phyloP scores from a whole-genome alignment of 768 basidiomycete species.

The Clitopilus passeckerianus region DNA sequence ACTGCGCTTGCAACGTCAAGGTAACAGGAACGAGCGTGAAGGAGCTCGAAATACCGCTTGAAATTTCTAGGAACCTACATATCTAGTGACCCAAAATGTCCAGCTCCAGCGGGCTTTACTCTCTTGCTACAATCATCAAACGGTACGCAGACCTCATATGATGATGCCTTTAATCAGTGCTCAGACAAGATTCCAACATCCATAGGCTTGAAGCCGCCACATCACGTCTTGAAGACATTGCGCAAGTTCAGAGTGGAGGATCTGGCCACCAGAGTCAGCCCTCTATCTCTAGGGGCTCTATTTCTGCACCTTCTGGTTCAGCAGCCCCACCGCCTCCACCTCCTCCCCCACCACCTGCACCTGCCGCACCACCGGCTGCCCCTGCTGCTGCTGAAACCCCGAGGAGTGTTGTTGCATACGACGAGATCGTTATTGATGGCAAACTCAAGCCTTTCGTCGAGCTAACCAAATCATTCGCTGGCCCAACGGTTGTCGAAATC shows the following conservation, averaged over 20 bases:
- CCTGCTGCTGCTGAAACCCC: conserved; percentile 35
- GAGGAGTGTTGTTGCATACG: conserved; percentile 64
- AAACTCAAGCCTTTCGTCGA: conserved; percentile 72
- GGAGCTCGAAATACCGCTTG: neutral
- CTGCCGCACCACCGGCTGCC: conserved; percentile 31
- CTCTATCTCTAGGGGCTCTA: neutral
- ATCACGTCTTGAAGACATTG: conserved; percentile 89
- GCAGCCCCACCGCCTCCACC: conserved; percentile 4
- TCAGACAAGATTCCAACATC: conserved; percentile 2
- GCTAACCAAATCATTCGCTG: conserved; percentile 67
- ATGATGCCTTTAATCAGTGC: conserved; percentile 1
- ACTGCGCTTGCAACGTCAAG: neutral
- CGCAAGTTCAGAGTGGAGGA: conserved; percentile 34
- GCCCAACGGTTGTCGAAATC: conserved; percentile 68
- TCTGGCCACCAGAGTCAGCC: neutral
- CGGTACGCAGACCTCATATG: conserved; percentile 39
- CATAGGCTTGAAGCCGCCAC: conserved; percentile 87
- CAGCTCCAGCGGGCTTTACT: conserved; percentile 49
- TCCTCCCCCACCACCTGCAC: conserved; percentile 22
- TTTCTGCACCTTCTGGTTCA: neutral
- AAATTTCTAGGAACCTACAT: neutral
- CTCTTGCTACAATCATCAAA: conserved; percentile 79
- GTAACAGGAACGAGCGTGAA: neutral
- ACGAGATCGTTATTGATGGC: conserved; percentile 67
- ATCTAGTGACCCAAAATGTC: conserved; percentile 22